Evolutionary conservation across 306 rosid species (phyloP), one percentile per base, ranked within the genome.

Genomic region (Albizia julibrissin): DNA sequence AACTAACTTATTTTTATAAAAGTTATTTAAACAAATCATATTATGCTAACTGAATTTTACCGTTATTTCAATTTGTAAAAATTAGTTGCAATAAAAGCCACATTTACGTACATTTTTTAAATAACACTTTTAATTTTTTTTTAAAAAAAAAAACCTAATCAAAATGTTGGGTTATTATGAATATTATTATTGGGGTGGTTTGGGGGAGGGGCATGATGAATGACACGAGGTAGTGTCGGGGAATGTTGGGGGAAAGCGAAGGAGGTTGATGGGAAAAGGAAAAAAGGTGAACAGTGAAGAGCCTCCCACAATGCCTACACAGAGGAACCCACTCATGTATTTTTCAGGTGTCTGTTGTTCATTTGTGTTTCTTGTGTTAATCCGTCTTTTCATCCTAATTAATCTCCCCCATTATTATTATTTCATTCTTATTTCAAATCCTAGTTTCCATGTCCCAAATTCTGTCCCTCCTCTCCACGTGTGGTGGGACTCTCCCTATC

Each of bases 211-310:
- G 84, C 0, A 69, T 33, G 59, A 76, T 86, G 50, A 86, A 69
- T 72, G 79, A 77, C 83, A 83, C 81, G 82, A 77, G 87, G 75
- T 40, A 26, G 74, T 86, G 87, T 83, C 74, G 79, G 84, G 42
- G 58, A 40, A 68, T 80, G 77, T 80, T 75, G 77, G 64, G 52
- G 9, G 76, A 80, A 80, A 37, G 65, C 27, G 8, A 72, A 83
- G 80, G 83, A 58, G 59, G 75, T 67, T 43, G 87, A 77, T 72
- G 89, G 84, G 26, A 74, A 81, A 74, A 24, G 66, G 26, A 81
- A 81, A 84, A 87, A 87, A 64, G 72, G 77, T 49, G 10, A 86
- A 86, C 43, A 37, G 75, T 12, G 76, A 82, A 61, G 39, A 79
- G 84, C 31, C 74, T 49, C 79, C 58, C 13, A 22, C 40, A 74